These are phyloP conservation scores for Trametopsis cervina DNA, from an alignment of 768 basidiomycete genomes.

Conservation along the genomic window DNA sequence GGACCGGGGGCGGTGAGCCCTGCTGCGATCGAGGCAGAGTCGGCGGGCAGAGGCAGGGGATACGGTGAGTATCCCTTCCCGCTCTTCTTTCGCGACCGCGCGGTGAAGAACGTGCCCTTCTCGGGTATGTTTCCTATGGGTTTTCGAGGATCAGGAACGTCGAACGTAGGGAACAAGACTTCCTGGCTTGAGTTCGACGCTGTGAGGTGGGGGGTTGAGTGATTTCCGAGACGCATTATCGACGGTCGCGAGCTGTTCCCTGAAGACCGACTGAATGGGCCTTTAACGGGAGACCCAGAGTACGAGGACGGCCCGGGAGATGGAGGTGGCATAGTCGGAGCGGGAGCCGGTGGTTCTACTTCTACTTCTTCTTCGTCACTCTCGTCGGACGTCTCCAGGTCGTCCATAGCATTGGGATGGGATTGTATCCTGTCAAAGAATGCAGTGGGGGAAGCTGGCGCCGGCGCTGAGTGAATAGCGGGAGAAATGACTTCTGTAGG, in stretches of 20 bases:
- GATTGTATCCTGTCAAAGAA: slow-evolving; percentile 74
- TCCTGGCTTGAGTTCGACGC: slow-evolving; percentile 18
- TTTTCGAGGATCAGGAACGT: slow-evolving; percentile 31
- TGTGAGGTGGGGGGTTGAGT: slow-evolving; percentile 58
- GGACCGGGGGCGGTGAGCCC: neutral
- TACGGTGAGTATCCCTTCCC: slow-evolving; percentile 6
- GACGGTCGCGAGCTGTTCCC: slow-evolving; percentile 28
- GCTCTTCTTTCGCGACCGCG: slow-evolving; percentile 35
- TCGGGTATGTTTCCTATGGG: slow-evolving; percentile 49
- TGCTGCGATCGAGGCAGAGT: neutral
- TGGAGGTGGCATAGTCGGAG: slow-evolving; percentile 3
- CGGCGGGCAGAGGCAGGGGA: neutral
- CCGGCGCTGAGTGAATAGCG: slow-evolving; percentile 53
- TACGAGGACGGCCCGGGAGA: neutral
- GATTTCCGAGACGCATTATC: slow-evolving; percentile 61
- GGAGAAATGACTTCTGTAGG: slow-evolving; percentile 37
- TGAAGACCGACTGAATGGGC: slow-evolving; percentile 12
- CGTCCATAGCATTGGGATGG: slow-evolving; percentile 68
- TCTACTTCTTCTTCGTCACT: slow-evolving; percentile 23
- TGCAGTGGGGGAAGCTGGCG: slow-evolving; percentile 55
- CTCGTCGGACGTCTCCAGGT: slow-evolving; percentile 53
- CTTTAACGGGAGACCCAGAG: neutral
- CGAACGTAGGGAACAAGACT: slow-evolving; percentile 19
- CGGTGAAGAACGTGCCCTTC: slow-evolving; percentile 37
- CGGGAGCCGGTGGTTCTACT: neutral